Evolutionary conservation across 202 grass and related monocot species (phyloP).

Genomic region (Setaria viridis): DNA sequence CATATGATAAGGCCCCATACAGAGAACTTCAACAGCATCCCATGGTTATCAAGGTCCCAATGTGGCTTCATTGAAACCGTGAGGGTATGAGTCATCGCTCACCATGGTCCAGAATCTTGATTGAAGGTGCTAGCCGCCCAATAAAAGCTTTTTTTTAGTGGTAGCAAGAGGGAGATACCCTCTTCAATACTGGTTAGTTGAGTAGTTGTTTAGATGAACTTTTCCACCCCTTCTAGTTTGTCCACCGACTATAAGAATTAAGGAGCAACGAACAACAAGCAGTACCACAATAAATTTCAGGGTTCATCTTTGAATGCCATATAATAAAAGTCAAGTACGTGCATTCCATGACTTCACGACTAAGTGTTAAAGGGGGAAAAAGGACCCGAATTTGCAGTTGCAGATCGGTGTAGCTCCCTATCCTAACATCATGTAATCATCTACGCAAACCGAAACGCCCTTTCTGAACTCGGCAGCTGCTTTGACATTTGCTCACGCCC

Average conservation of each 20-base stretch:
- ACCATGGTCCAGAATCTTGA: background rate
- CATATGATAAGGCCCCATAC: background rate
- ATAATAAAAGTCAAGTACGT: background rate
- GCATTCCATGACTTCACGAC: background rate
- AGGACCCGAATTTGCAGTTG: background rate
- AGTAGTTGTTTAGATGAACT: background rate
- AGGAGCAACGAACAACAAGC: background rate
- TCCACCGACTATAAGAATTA: background rate
- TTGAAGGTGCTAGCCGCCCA: background rate
- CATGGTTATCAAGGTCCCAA: background rate
- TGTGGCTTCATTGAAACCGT: background rate
- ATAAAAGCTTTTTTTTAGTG: background rate
- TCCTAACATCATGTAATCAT: constrained; percentile 1
- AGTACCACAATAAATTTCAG: background rate
- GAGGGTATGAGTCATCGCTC: background rate
- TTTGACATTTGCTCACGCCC: background rate
- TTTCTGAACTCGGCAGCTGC: background rate
- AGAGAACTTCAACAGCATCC: background rate
- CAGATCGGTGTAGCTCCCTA: background rate
- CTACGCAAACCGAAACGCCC: too few species aligned
- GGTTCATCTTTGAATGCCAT: background rate
- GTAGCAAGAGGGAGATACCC: background rate
- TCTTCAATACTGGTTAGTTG: background rate
- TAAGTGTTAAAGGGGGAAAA: background rate
- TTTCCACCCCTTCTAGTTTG: background rate